Conservation (phyloP, 441 rosid genomes). For the Erysimum cheiri region DNA sequence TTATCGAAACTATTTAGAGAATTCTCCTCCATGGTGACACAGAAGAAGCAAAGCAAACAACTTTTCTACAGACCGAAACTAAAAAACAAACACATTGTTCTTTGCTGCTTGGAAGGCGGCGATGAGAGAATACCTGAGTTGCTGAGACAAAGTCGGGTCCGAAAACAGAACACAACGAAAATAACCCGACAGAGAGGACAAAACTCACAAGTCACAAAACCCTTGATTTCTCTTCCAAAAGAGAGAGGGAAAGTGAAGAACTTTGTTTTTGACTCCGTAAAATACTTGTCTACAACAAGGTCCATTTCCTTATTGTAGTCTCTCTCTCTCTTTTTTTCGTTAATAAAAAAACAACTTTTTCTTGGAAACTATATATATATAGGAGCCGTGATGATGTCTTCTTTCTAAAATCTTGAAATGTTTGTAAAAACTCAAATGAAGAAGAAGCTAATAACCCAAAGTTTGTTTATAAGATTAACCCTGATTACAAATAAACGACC, state of each 20-base stretch:
- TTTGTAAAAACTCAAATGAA: too few species aligned
- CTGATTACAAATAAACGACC: too few species aligned
- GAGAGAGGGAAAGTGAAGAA: slow-evolving; percentile 9
- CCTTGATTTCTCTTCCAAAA: slow-evolving; percentile 1
- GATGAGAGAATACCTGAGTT: slow-evolving; percentile 6
- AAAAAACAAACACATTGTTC: neutral
- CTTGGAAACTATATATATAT: too few species aligned
- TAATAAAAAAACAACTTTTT: neutral
- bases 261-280: neutral
- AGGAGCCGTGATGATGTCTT: too few species aligned
- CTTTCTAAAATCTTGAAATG: too few species aligned
- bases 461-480: too few species aligned
- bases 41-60: neutral
- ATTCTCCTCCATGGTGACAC: neutral
- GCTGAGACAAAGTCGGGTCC: slow-evolving; percentile 3
- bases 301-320: neutral
- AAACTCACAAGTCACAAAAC: neutral
- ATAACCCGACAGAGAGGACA: neutral
- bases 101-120: neutral
- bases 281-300: slow-evolving; percentile 7
- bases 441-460: too few species aligned
- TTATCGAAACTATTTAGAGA: neutral
- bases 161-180: neutral
- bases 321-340: slow-evolving; percentile 3
- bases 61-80: neutral